Evolutionary conservation across 768 basidiomycete genomes (phyloP).

Genomic region (Leccinum subtestaceum): DNA sequence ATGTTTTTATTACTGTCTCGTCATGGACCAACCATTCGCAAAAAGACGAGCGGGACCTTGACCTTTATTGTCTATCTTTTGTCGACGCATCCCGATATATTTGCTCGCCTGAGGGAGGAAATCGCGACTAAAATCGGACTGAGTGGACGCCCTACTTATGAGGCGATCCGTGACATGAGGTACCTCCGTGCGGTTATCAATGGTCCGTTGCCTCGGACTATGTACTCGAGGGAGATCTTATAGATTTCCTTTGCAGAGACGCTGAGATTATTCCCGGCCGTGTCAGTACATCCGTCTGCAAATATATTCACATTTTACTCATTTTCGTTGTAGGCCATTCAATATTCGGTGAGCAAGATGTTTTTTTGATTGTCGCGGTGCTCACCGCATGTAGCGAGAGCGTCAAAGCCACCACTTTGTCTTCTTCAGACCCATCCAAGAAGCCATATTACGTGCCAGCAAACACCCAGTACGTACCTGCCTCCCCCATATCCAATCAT

Average conservation of each 20-base stretch:
- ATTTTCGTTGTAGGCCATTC: conserved; percentile 36
- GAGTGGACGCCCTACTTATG: conserved; percentile 46
- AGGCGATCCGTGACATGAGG: conserved; percentile 59
- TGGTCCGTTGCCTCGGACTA: conserved; percentile 33
- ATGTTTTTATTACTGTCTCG: neutral
- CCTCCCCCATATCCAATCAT: neutral
- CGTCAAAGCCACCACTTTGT: conserved; percentile 47
- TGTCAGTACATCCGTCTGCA: conserved; percentile 23
- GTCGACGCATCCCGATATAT: conserved; percentile 47
- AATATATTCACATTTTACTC: neutral
- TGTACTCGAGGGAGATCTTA: neutral
- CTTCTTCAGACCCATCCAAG: conserved; percentile 25
- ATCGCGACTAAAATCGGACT: conserved; percentile 51
- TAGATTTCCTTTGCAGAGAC: conserved; percentile 38
- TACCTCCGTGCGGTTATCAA: conserved; percentile 65
- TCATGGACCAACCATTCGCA: conserved; percentile 8
- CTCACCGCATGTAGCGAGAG: conserved; percentile 36
- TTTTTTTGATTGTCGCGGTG: neutral
- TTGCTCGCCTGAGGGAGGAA: conserved; percentile 50
- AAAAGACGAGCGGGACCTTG: conserved; percentile 39
- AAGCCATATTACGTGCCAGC: conserved; percentile 32
- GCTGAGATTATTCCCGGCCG: conserved; percentile 53
- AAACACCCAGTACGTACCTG: conserved; percentile 37
- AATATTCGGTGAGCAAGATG: conserved; percentile 39
- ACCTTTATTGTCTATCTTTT: conserved; percentile 44